Percentiles rank a stretch among this genome's conserved stretches.
Evolutionary conservation across 2,329 filamentous ascomycete genomes (phyloP).

Genomic region (Dichotomopilus funicola): DNA sequence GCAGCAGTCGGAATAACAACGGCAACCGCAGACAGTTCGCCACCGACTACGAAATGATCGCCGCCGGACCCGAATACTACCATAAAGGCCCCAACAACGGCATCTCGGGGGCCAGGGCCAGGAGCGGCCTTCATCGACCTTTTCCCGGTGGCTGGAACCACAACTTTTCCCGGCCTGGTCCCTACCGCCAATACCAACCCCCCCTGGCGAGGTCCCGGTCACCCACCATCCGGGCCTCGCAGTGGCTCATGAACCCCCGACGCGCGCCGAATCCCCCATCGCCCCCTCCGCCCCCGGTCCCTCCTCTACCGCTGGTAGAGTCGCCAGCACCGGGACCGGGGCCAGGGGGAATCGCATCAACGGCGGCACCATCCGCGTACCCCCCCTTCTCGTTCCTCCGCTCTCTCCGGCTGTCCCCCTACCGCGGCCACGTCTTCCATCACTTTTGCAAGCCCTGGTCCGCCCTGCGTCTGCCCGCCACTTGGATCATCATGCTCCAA

Average conservation of each 20-base stretch:
- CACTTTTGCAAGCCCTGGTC: constrained; percentile 27
- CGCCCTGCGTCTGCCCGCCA: constrained; percentile 28
- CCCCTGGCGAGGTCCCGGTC: too few relatives aligned
- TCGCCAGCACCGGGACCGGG: background rate
- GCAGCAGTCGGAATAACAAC: too few relatives aligned
- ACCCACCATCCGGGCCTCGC: background rate
- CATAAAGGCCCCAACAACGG: too few relatives aligned
- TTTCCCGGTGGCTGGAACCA: too few relatives aligned
- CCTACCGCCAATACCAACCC: too few relatives aligned
- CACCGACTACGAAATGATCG: too few relatives aligned
- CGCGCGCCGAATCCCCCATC: background rate
- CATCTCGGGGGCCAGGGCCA: too few relatives aligned
- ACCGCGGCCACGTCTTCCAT: constrained; percentile 16
- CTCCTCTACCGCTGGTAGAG: background rate
- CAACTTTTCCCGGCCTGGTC: too few relatives aligned
- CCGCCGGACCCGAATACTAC: too few relatives aligned
- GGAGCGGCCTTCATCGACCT: too few relatives aligned
- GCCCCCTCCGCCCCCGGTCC: background rate
- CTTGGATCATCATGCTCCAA: constrained; percentile 33
- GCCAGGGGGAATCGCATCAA: background rate
- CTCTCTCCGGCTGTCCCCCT: constrained; percentile 21
- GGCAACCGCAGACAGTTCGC: too few relatives aligned
- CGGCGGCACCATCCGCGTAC: background rate
- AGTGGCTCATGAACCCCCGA: background rate
- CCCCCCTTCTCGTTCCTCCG: constrained; percentile 25